Evolutionary conservation across 139 green algal species (phyloP), one percentile per base, ranked within the genome.

Genomic region (Coelastrella sp.): DNA sequence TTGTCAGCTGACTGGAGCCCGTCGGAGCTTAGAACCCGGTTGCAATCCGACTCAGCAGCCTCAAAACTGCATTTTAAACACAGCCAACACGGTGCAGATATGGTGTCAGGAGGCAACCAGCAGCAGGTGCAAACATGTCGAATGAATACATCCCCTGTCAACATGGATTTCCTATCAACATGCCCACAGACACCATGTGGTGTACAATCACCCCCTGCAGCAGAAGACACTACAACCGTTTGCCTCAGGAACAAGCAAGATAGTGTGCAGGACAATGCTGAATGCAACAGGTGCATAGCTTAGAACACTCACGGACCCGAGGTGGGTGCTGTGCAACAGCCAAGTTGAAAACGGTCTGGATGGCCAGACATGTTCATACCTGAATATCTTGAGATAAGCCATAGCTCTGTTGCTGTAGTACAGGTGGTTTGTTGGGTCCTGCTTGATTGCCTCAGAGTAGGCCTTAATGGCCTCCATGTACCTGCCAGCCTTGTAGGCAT

Each of bases 381-480:
- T 86, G 83, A 94, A 94, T 9, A 89, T 62, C 75, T 90, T 90
- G 38, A 94, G 88, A 74, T 84, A 90, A 2, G 87, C 87, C 86
- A 94, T 91, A 67, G 90, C 88, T 4, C 89, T 77, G 85, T 94
- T 94, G 75, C 85, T 91, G 77, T 81, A 87, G 85, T 94, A 94
- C 5, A 91, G 79, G 19, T 86, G 85, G 35, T 80, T 87, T 25
- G 77, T 64, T 0, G 87, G 87, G 80, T 91, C 63, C 43, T 88
- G 66, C 27, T 80, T 72, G 53, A 91, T 84, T 5, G 90, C 90
- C 68, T 86, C 84, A 57, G 68, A 86, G 90, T 92, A 94, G 41
- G 89, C 87, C 21, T 79, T 87, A 23, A 91, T 38, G n/a, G 90
- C 88, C 0, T 93, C 87, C 35, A 8, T 74, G 17, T 74, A 74